Evolutionary conservation across 139 green algal species (phyloP), one percentile per base, ranked within the genome.

Genomic region (Desmodesmus armatus): DNA sequence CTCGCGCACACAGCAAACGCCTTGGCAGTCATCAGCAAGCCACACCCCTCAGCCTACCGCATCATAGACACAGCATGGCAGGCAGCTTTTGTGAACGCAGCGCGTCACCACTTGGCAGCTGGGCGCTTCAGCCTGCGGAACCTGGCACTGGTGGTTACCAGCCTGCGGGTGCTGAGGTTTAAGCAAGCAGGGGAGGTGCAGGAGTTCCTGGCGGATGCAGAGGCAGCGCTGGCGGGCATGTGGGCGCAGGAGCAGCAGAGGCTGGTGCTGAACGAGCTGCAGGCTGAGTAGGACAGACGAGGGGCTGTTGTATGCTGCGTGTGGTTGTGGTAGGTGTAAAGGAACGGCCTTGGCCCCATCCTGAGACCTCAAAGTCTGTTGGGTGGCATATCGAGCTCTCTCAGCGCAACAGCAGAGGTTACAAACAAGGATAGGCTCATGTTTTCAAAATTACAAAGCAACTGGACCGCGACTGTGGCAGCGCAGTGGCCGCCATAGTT

Each of bases 41-140:
- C 55, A 31, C 55, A 72, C 37, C 23, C 25, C 25, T 82, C 55
- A 55, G 76, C 76, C 2, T 33, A n/a, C 37, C 27, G 25, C 2
- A 72, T 53, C 55, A 71, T 82, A 4, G 55, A 72, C 25, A 55
- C 76, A 58, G 27, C 55, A 23, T 82, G 76, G 76, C 76, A 72
- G 25, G 40, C 47, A 21, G 53, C 76, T 19, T 82, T 72, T 40
- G n/a, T 71, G 40, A 53, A 55, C 25, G 55, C 76, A 55, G 76
- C 76, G 5, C 23, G 35, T 19, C 4, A 5, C 23, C 53, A 82
- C 1, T 55, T 82, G 23, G 25, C 25, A n/a, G 19, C 58, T 11
- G 41, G 37, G 11, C 25, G 53, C 9, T 82, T 82, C 39, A 72
- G 37, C 11, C 3, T n/a, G 5, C 37, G 76, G 1, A 41, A 65